phyloP scores from a whole-genome alignment of 164 flowering plant species.

The Liquidambar formosana region DNA sequence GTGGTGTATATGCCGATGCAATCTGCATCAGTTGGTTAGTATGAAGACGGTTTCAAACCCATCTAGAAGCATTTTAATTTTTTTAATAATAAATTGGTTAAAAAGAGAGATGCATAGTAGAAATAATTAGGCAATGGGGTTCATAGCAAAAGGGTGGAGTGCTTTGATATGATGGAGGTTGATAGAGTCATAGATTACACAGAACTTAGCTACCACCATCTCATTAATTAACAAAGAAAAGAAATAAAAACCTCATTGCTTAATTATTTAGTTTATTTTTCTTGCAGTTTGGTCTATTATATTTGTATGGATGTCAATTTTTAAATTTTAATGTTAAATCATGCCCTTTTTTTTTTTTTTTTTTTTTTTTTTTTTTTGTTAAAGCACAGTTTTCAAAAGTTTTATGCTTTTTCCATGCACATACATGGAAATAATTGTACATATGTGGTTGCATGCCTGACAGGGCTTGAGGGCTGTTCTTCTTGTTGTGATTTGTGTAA shows the following conservation, averaged over 20 bases:
- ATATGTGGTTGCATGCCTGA: background rate
- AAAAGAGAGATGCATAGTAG: constrained; percentile 83
- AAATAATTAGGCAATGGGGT: constrained; percentile 80
- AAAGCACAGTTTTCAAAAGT: background rate
- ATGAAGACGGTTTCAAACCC: no score
- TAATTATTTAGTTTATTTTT: no score
- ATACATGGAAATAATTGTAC: background rate
- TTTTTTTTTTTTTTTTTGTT: background rate
- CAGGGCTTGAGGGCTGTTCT: background rate
- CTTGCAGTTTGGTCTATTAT: constrained; percentile 58
- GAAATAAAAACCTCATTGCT: no score
- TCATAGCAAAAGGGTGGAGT: constrained; percentile 83
- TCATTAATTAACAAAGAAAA: no score
- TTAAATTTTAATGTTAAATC: background rate
- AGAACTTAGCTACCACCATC: constrained; percentile 73
- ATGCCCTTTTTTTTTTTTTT: no score
- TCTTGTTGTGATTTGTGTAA: background rate
- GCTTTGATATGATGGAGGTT: constrained; percentile 87
- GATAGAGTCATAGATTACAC: constrained; percentile 84
- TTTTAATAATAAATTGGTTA: no score
- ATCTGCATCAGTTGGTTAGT: no score
- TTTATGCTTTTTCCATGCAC: background rate
- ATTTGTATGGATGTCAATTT: background rate
- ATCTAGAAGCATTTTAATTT: no score
- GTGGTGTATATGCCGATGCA: no score